Evolutionary conservation across 148 eudicot genomes (phyloP).

Genomic region (Chenopodium album): DNA sequence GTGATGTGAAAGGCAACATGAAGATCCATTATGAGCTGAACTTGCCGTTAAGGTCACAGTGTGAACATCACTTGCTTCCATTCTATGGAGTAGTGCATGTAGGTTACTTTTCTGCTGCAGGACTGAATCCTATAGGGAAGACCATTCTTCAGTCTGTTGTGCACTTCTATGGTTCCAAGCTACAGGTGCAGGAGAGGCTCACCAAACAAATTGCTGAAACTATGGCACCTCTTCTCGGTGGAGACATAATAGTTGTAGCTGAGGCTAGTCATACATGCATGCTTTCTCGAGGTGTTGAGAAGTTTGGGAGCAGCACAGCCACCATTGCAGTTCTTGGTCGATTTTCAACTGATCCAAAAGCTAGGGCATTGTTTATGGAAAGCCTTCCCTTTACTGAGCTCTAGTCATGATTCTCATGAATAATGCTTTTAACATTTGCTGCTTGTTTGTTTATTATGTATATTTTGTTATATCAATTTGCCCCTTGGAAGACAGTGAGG

Average conservation of each 20-base stretch:
- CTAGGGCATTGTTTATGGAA: not conserved
- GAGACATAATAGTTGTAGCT: not conserved
- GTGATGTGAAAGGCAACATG: not conserved
- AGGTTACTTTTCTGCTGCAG: not conserved
- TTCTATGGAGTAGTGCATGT: not conserved
- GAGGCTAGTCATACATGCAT: not conserved
- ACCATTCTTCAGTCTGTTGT: not conserved
- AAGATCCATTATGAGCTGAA: not conserved
- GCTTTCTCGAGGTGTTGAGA: not conserved
- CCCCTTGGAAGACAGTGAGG: not conserved
- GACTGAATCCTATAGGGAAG: not conserved
- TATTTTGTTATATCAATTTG: not conserved
- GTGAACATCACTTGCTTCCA: not conserved
- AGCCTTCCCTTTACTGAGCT: not conserved
- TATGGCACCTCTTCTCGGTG: not conserved
- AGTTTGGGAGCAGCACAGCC: not conserved
- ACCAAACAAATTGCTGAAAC: not conserved
- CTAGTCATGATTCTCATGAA: not conserved
- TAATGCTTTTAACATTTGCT: not conserved
- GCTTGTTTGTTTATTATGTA: too few species aligned
- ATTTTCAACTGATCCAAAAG: not conserved
- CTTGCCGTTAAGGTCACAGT: not conserved
- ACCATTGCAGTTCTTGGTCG: not conserved
- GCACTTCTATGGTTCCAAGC: not conserved
- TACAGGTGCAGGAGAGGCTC: not conserved